Percentiles rank a stretch among this genome's conserved stretches.
phyloP scores from a whole-genome alignment of 1,139 yeast genomes.

The Yamadazyma aaseri region DNA sequence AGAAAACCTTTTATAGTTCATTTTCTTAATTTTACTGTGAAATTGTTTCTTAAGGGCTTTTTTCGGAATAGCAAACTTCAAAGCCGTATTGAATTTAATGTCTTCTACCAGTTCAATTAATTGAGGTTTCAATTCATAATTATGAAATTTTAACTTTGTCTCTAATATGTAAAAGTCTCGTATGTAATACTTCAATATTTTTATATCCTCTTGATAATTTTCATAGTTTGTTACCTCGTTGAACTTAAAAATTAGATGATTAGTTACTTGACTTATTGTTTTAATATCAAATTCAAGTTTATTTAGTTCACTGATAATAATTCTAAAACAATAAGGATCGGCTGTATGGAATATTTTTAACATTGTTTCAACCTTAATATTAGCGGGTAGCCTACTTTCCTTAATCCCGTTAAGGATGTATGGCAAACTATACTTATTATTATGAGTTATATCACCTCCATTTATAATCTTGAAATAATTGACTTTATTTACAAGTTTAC shows the following conservation, averaged over 20 bases:
- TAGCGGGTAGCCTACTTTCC: slow-evolving; percentile 2
- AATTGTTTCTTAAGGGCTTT: slow-evolving; percentile 1
- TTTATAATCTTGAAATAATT: slow-evolving; percentile 20
- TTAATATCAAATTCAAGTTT: slow-evolving; percentile 5
- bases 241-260: slow-evolving; percentile 10
- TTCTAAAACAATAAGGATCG: slow-evolving; percentile 3
- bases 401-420: slow-evolving; percentile 15
- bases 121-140: slow-evolving; percentile 1
- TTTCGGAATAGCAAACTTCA: slow-evolving; percentile 7
- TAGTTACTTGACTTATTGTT: slow-evolving; percentile 5
- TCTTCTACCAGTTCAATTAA: not conserved
- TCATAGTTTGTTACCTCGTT: slow-evolving; percentile 2
- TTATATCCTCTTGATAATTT: slow-evolving; percentile 3
- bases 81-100: slow-evolving; percentile 3
- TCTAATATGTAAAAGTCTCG: slow-evolving; percentile 7
- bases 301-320: slow-evolving; percentile 7
- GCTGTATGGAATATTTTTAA: slow-evolving; percentile 1
- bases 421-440: slow-evolving; percentile 17
- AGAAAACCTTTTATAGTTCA: slow-evolving; percentile 1
- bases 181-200: slow-evolving; percentile 8
- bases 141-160: slow-evolving; percentile 8
- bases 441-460: slow-evolving; percentile 1
- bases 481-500: slow-evolving; percentile 31
- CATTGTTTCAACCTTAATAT: not conserved
- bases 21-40: slow-evolving; percentile 7